phyloP scores from a whole-genome alignment of 2,329 filamentous ascomycete genomes.

The Scleromitrula shiraiana region DNA sequence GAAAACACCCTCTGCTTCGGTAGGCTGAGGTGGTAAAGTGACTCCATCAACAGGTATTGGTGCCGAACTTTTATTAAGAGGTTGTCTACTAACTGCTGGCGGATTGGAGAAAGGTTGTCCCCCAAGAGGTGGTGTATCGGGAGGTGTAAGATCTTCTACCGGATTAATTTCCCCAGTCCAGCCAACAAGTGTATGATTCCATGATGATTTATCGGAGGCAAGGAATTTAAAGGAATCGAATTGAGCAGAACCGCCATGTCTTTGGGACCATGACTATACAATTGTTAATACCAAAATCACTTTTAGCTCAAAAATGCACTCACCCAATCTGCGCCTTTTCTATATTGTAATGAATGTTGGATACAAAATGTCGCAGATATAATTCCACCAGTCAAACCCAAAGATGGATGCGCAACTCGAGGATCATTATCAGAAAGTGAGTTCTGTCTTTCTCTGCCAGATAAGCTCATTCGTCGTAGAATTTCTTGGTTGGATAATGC shows the following conservation, averaged over 20 bases:
- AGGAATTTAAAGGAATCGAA: conserved; percentile 88
- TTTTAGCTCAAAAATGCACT: conserved; percentile 23
- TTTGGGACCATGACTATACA: conserved; percentile 60
- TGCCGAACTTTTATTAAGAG: conserved; percentile 67
- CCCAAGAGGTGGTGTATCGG: conserved; percentile 41
- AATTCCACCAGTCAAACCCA: conserved; percentile 55
- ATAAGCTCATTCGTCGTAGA: conserved; percentile 37
- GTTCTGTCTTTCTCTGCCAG: conserved; percentile 26
- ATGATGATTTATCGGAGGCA: conserved; percentile 72
- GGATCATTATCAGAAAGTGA: conserved; percentile 45
- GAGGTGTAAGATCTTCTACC: conserved; percentile 39
- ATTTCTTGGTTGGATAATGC: conserved; percentile 35
- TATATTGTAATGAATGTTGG: conserved; percentile 51
- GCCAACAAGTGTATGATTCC: conserved; percentile 87
- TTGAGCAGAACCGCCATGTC: conserved; percentile 81
- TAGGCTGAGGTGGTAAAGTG: conserved; percentile 46
- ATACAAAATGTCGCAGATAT: conserved; percentile 60
- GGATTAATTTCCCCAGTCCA: conserved; percentile 85
- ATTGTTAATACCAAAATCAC: conserved; percentile 15
- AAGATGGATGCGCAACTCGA: conserved; percentile 47
- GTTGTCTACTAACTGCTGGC: conserved; percentile 31
- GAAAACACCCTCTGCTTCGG: conserved; percentile 59
- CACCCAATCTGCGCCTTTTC: conserved; percentile 54
- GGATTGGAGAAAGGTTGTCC: conserved; percentile 34
- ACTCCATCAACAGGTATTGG: conserved; percentile 66